Conservation (phyloP, 139 green algal species). For the Mesostigma viride region DNA sequence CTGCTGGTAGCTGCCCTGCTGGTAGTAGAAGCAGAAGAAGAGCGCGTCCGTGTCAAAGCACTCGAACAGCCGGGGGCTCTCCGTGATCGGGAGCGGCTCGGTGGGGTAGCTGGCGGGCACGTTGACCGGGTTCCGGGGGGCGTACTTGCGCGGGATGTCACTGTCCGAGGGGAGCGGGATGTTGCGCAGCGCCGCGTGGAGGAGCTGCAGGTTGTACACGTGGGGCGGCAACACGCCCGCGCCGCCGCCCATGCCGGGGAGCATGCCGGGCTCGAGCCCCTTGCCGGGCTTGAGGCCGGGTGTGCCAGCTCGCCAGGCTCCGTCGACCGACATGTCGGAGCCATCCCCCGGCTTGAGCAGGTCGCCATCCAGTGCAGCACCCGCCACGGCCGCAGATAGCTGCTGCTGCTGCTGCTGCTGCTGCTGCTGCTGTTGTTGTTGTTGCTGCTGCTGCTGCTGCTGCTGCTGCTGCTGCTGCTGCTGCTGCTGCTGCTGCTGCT, state of each 20-base stretch:
- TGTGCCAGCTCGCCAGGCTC: too few species aligned
- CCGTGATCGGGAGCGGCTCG: slow-evolving; percentile 41
- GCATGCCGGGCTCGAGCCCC: neutral
- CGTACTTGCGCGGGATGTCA: slow-evolving; percentile 15
- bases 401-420: neutral
- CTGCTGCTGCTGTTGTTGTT: neutral
- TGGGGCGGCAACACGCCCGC: slow-evolving; percentile 8
- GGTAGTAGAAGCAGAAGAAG: slow-evolving; percentile 98
- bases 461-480: slow-evolving; percentile 16
- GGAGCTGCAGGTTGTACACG: slow-evolving; percentile 15
- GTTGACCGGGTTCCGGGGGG: slow-evolving; percentile 17
- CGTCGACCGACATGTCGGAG: too few species aligned
- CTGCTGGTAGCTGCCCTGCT: slow-evolving; percentile 72
- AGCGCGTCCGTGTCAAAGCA: slow-evolving; percentile 86
- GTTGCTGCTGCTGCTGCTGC: slow-evolving; percentile 5
- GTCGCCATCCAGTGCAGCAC: too few species aligned
- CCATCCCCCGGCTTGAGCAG: too few species aligned
- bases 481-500: slow-evolving; percentile 18
- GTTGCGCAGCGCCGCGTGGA: slow-evolving; percentile 22
- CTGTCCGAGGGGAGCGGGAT: slow-evolving; percentile 23
- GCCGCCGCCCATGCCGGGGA: neutral
- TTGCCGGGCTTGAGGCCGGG: too few species aligned
- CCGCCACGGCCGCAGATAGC: too few species aligned
- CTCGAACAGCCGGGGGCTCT: slow-evolving; percentile 76
- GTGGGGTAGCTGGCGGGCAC: slow-evolving; percentile 67